Conservation (phyloP, 768 basidiomycete genomes). For the Tubosaeta sp. region DNA sequence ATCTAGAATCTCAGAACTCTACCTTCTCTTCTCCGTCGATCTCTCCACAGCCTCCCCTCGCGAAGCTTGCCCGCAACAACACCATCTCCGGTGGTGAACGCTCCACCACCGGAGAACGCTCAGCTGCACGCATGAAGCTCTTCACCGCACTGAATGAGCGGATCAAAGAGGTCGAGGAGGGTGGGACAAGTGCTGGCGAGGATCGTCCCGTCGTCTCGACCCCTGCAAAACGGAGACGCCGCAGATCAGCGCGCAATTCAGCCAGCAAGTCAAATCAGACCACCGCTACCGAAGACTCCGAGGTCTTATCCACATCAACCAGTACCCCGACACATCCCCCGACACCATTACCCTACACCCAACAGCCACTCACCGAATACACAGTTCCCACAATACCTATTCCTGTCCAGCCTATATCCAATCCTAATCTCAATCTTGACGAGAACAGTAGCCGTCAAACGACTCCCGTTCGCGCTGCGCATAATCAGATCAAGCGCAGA, state of each 20-base stretch:
- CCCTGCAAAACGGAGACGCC: slow-evolving; percentile 53
- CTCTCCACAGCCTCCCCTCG: slow-evolving; percentile 46
- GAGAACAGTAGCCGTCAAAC: slow-evolving; percentile 31
- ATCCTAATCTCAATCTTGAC: slow-evolving; percentile 27
- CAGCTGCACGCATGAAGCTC: slow-evolving; percentile 65
- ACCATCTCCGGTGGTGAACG: slow-evolving; percentile 81
- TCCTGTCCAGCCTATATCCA: slow-evolving; percentile 24
- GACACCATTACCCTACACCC: slow-evolving; percentile 44
- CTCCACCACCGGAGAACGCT: too few species aligned
- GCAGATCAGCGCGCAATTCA: slow-evolving; percentile 45
- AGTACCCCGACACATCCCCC: slow-evolving; percentile 57
- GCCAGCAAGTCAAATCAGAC: slow-evolving; percentile 35
- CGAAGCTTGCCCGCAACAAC: slow-evolving; percentile 61
- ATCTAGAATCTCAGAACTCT: slow-evolving; percentile 53
- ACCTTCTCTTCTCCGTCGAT: slow-evolving; percentile 45
- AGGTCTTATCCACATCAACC: slow-evolving; percentile 39
- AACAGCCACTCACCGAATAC: slow-evolving; percentile 26
- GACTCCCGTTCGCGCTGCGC: slow-evolving; percentile 31
- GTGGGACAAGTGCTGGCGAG: slow-evolving; percentile 57
- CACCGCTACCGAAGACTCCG: slow-evolving; percentile 46
- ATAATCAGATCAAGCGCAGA: slow-evolving; percentile 47
- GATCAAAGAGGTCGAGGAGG: slow-evolving; percentile 58
- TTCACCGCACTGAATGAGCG: slow-evolving; percentile 58
- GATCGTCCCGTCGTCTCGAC: slow-evolving; percentile 39
- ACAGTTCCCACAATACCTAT: slow-evolving; percentile 29